These are phyloP conservation scores for Penicillium psychrosexuale DNA, from an alignment of 2,329 filamentous ascomycete species.

Conservation along the genomic window DNA sequence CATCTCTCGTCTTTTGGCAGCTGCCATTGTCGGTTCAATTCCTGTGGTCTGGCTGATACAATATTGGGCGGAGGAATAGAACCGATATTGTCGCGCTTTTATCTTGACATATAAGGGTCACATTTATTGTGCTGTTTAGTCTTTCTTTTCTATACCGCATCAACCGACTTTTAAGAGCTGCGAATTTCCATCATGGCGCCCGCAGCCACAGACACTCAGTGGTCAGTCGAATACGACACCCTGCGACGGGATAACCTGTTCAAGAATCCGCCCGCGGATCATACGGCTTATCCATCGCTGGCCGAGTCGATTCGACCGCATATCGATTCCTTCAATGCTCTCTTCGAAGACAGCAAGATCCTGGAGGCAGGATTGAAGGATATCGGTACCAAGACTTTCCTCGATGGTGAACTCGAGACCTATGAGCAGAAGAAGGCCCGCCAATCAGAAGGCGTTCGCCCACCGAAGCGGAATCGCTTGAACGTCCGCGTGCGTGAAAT, in stretches of 20 bases:
- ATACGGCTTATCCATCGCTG: slow-evolving; percentile 81
- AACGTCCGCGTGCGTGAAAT: slow-evolving; percentile 76
- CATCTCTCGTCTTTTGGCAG: slow-evolving; percentile 23
- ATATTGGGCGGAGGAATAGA: slow-evolving; percentile 13
- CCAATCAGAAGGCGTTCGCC: slow-evolving; percentile 54
- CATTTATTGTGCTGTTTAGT: slow-evolving; percentile 3
- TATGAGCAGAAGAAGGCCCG: slow-evolving; percentile 37
- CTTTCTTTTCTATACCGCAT: slow-evolving; percentile 14
- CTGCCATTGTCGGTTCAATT: slow-evolving; percentile 27
- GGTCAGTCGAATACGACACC: slow-evolving; percentile 84
- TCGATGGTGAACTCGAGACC: slow-evolving; percentile 67
- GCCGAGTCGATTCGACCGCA: slow-evolving; percentile 85
- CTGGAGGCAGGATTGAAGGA: slow-evolving; percentile 76
- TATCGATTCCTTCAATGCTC: slow-evolving; percentile 90
- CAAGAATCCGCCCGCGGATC: slow-evolving; percentile 79
- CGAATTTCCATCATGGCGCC: slow-evolving; percentile 49
- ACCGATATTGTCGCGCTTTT: neutral
- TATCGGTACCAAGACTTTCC: slow-evolving; percentile 82
- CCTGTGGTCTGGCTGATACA: slow-evolving; percentile 19
- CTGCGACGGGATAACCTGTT: slow-evolving; percentile 85
- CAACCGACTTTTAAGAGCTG: slow-evolving; percentile 6
- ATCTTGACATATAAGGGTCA: slow-evolving; percentile 7
- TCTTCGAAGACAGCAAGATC: slow-evolving; percentile 72
- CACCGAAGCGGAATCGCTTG: slow-evolving; percentile 66
- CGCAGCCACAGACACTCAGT: slow-evolving; percentile 63